Percentiles rank a stretch among this genome's conserved stretches.
phyloP scores from a whole-genome alignment of 2,329 filamentous ascomycete genomes.

The Cladophialophora bantiana region DNA sequence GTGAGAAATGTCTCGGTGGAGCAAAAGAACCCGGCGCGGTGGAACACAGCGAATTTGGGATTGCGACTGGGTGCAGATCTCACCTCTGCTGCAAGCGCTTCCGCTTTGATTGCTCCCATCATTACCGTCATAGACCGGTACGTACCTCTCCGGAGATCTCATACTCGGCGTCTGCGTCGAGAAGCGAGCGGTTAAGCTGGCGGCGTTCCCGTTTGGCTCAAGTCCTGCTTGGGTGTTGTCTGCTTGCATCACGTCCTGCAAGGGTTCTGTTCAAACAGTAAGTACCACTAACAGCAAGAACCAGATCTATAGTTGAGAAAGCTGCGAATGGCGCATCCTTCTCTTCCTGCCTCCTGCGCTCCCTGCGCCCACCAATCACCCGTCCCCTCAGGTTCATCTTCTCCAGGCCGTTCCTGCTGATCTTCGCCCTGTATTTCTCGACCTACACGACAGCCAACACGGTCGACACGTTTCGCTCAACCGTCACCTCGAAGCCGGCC shows the following conservation, averaged over 20 bases:
- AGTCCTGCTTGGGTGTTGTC: background rate
- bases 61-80: conserved; percentile 72
- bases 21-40: conserved; percentile 47
- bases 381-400: conserved; percentile 53
- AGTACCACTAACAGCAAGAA: conserved; percentile 2
- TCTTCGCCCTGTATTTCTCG: conserved; percentile 75
- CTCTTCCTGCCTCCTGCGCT: conserved; percentile 49
- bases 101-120: conserved; percentile 77
- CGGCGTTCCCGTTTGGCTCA: background rate
- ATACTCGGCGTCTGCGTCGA: background rate
- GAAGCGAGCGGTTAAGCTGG: background rate
- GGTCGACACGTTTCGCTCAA: conserved; percentile 80
- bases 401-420: conserved; percentile 58
- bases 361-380: conserved; percentile 50
- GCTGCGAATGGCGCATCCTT: conserved; percentile 52
- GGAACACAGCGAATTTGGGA: conserved; percentile 79
- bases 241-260: background rate
- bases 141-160: conserved; percentile 33
- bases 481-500: conserved; percentile 64
- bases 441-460: conserved; percentile 90
- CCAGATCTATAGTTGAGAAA: conserved; percentile 59
- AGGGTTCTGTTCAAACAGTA: background rate
- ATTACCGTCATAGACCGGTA: conserved; percentile 90
- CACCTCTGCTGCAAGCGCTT: conserved; percentile 73
- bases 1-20: conserved; percentile 17